Percentiles rank a stretch among this genome's conserved stretches.
phyloP scores from a whole-genome alignment of 306 rosid species.

The Canavalia ensiformis region DNA sequence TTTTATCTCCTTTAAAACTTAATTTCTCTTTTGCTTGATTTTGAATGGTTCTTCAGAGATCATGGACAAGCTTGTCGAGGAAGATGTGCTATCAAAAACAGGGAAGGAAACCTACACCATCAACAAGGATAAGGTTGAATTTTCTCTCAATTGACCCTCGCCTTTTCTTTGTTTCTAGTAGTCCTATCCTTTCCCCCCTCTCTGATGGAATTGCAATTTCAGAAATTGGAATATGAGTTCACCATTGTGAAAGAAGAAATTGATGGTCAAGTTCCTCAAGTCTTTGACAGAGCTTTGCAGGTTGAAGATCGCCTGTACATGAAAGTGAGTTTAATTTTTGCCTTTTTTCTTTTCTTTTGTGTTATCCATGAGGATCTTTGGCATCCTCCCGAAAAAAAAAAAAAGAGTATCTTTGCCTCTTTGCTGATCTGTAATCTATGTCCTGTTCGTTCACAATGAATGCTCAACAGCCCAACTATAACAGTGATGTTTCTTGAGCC shows the following conservation, averaged over 20 bases:
- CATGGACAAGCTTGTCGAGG: conserved; percentile 73
- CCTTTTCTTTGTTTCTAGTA: conserved; percentile 29
- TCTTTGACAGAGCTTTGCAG: conserved; percentile 50
- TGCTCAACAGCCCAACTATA: conserved; percentile 22
- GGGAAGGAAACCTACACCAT: conserved; percentile 73
- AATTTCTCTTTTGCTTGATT: conserved; percentile 44
- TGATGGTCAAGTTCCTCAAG: conserved; percentile 58
- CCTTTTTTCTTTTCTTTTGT: not conserved
- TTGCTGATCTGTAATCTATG: conserved; percentile 6
- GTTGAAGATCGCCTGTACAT: conserved; percentile 72
- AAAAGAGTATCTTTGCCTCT: conserved; percentile 7
- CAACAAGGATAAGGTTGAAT: conserved; percentile 71
- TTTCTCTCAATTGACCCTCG: conserved; percentile 13
- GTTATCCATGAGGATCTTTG: conserved; percentile 16
- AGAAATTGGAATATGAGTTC: conserved; percentile 79
- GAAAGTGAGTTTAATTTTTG: conserved; percentile 65
- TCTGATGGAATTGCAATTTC: conserved; percentile 40
- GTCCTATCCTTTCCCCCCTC: not conserved
- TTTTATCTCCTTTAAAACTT: conserved; percentile 29
- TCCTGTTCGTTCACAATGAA: conserved; percentile 20
- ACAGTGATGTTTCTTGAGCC: conserved; percentile 15
- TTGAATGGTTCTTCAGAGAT: conserved; percentile 67
- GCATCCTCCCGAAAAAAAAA: not conserved
- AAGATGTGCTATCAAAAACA: conserved; percentile 69
- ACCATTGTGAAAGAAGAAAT: conserved; percentile 74